Evolutionary conservation across 768 basidiomycete genomes (phyloP).

Genomic region (Termitomyces sp.): DNA sequence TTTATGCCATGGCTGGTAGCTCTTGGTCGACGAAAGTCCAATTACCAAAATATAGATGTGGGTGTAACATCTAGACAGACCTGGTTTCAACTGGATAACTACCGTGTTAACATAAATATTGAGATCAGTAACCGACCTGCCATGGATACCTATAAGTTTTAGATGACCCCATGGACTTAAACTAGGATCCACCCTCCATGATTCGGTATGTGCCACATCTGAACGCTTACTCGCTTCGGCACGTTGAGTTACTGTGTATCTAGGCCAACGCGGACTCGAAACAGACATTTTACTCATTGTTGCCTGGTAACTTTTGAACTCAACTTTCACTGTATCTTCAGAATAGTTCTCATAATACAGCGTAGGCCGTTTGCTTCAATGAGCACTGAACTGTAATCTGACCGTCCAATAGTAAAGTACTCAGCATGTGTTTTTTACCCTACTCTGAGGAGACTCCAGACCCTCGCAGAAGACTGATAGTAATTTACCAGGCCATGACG

Average conservation of each 20-base stretch:
- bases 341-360: background rate
- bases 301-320: background rate
- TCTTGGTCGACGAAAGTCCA: background rate
- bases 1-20: background rate
- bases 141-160: background rate
- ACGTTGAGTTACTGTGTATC: background rate
- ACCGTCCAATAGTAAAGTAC: background rate
- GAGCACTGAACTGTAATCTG: background rate
- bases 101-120: background rate
- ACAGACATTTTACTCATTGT: background rate
- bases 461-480: background rate
- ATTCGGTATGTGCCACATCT: background rate
- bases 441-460: background rate
- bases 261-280: background rate
- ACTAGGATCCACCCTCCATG: background rate
- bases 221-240: background rate
- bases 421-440: background rate
- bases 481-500: background rate
- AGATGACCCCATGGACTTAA: too few relatives aligned
- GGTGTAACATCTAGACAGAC: background rate
- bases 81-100: background rate
- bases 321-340: background rate
- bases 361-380: background rate
- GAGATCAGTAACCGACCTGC: background rate
- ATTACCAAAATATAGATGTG: background rate